phyloP scores from a whole-genome alignment of 768 basidiomycete species.

The Boletus barrowsii region DNA sequence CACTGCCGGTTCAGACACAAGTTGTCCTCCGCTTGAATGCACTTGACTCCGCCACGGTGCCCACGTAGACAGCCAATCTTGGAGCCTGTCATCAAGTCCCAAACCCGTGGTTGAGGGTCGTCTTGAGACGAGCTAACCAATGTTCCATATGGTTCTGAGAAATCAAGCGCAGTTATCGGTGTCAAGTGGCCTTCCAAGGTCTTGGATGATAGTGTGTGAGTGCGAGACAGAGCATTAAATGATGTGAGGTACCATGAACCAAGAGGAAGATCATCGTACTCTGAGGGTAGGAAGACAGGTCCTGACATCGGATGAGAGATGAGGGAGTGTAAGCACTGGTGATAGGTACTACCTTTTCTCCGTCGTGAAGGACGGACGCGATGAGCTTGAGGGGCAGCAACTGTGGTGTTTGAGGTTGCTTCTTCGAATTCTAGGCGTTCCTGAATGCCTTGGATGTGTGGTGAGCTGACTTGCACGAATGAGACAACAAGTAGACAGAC shows the following conservation, averaged over 20 bases:
- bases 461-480: slow-evolving; percentile 3
- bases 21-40: slow-evolving; percentile 88
- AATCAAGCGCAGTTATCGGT: slow-evolving; percentile 86
- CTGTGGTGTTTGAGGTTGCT: slow-evolving; percentile 30
- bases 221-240: background rate
- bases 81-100: slow-evolving; percentile 90
- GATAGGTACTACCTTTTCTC: slow-evolving; percentile 26
- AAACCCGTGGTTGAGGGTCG: slow-evolving; percentile 85
- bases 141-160: slow-evolving; percentile 94
- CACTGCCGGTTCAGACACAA: slow-evolving; percentile 88
- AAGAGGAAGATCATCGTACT: slow-evolving; percentile 92
- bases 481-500: slow-evolving; percentile 46
- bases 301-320: slow-evolving; percentile 42
- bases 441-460: slow-evolving; percentile 64
- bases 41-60: slow-evolving; percentile 79
- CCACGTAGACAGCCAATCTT: slow-evolving; percentile 85
- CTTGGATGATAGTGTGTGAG: slow-evolving; percentile 38
- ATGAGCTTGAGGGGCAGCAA: slow-evolving; percentile 4
- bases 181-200: slow-evolving; percentile 78
- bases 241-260: slow-evolving; percentile 77
- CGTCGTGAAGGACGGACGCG: slow-evolving; percentile 30
- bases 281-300: slow-evolving; percentile 93
- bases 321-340: background rate
- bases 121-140: slow-evolving; percentile 86
- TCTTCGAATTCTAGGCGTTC: slow-evolving; percentile 79